Evolutionary conservation across 305 asterid genomes (phyloP), one percentile per base, ranked within the genome.

Genomic region (Ruellia speciosa): DNA sequence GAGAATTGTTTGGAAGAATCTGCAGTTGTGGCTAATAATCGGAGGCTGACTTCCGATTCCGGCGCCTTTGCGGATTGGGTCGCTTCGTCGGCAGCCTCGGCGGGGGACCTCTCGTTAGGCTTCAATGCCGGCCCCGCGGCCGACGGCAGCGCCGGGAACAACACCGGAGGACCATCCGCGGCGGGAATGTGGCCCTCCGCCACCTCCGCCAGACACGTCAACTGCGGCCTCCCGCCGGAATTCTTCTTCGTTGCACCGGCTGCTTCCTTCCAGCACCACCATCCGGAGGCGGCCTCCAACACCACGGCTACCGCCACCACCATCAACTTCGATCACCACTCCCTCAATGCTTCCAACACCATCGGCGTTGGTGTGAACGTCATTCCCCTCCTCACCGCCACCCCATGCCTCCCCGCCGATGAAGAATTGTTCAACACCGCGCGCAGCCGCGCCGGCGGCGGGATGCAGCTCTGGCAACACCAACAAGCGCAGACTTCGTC

Each of bases 221-320:
- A 72, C 77, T 76, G 80, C 46, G 94, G 87, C 13, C 59, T 81
- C 18, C 67, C 76, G 0, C 76, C 87, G 16, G 94, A 85, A 14
- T 74, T 71, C 55, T 85, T 79, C 60, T 80, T 85, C 45, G 87
- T 82, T 28, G 79, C 89, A 17, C 89, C 94, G 28, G 76, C 94
- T 2, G 56, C 86, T 4, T 67, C 77, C 16, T 72, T 72, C 59
- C 87, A 80, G 20, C 72, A 68, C 58, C 75, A 76, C 55, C 64
- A 67, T 28, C 66, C 34, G 18, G 66, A 66, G 17, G 59, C 76
- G 16, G 35, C 59, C 33, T 12, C 59, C 40, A 54, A 8, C 14
- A 16, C 65, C 15, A 10, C 59, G 17, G 35, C 54, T 7, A 49
- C 68, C 60, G 58, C 73, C 6, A 40, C 72, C 5, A 71, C 81